Conservation (phyloP, 2,329 filamentous ascomycete genomes). For the Leptographium lundbergii region DNA sequence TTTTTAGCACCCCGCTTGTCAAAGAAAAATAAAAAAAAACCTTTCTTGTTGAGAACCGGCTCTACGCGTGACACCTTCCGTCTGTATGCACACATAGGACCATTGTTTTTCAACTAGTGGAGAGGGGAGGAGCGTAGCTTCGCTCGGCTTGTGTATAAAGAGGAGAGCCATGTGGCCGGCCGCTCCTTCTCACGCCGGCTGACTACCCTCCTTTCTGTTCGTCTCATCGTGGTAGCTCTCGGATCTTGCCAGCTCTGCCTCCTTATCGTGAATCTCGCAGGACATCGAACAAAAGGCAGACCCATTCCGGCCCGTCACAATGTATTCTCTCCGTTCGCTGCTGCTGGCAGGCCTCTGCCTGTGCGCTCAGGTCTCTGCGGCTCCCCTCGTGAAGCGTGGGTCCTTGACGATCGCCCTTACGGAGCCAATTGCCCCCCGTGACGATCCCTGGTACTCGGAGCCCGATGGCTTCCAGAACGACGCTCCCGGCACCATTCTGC, state of each 20-base stretch:
- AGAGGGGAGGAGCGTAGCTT: too few species aligned
- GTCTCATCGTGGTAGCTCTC: too few species aligned
- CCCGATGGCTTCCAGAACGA: constrained; percentile 17
- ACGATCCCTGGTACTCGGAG: constrained; percentile 22
- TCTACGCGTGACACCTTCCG: not conserved
- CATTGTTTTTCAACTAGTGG: too few species aligned
- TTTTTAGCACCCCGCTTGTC: not conserved
- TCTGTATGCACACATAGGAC: not conserved
- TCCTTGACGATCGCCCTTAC: not conserved
- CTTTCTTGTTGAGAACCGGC: not conserved
- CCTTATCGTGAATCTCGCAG: not conserved
- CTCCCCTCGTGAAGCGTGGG: not conserved
- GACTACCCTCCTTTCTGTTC: too few species aligned
- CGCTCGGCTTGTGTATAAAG: not conserved
- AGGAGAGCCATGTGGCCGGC: not conserved
- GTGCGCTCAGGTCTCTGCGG: not conserved
- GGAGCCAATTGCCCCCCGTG: constrained; percentile 11
- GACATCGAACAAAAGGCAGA: not conserved
- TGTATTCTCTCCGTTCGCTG: not conserved
- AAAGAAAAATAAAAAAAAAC: not conserved
- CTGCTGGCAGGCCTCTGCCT: not conserved
- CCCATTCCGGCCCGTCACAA: not conserved
- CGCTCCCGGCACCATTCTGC: constrained; percentile 17
- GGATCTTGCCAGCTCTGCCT: not conserved
- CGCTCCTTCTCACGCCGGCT: not conserved